Evolutionary conservation across 495 filamentous ascomycete genomes (phyloP), one percentile per base, ranked within the genome.

Genomic region (Venustampulla echinocandica): DNA sequence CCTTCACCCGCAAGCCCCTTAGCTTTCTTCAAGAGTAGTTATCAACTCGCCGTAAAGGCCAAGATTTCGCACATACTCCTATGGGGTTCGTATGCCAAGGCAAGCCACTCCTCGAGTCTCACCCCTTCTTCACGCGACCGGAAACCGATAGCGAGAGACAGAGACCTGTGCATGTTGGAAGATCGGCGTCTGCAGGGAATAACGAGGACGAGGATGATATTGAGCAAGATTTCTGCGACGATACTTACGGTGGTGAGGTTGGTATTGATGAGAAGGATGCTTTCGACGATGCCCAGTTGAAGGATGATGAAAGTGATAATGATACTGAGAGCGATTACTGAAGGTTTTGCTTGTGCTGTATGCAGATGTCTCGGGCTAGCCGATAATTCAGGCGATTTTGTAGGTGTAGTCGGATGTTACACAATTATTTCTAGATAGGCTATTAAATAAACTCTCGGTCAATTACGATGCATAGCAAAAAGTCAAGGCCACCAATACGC

Each of bases 81-180:
- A 74, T 79, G 67, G 75, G 75, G 0, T 71, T 70, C 50, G 60
- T 79, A 3, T 72, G 68, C 36, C 68, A 65, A 0, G 69, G 67
- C 1, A 61, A 64, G 33, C 45, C 43, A 9, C 58, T 73, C 2
- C 47, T 49, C 7, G 45, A 24, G 27, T 48, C 59, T 20, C 65
- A 70, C 49, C 62, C 68, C 0, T 74, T 74, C 52, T 70, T 70
- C 51, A 14, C 30, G 7, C 27, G 4, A 9, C 15, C 6, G 38
- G 15, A 24, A 7, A 20, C 5, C 19, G 15, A n/a, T n/a, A n/a
- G n/a, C n/a, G n/a, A n/a, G n/a, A n/a, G n/a, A n/a, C n/a, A n/a
- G n/a, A n/a, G n/a, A n/a, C n/a, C 15, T 15, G 9, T 21, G 38
- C 38, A 15, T 10, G 7, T 20, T 5, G 17, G 17, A 18, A 7